Conservation (phyloP, 768 basidiomycete genomes). For the Boletus tomentosulus region DNA sequence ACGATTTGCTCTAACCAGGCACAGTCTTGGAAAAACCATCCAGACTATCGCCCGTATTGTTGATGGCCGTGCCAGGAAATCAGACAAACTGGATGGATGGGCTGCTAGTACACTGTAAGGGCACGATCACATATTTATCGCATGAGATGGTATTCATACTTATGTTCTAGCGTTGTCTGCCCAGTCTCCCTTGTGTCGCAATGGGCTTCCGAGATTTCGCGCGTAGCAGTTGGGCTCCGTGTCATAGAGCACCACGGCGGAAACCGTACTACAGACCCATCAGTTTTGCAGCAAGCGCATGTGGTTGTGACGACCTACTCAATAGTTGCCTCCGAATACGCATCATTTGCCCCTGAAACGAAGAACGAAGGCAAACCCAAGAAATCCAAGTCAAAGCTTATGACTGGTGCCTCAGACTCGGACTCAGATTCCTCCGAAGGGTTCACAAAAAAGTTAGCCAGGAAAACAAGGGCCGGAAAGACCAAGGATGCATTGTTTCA, state of each 20-base stretch:
- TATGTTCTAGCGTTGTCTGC: slow-evolving; percentile 64
- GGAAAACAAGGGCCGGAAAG: slow-evolving; percentile 43
- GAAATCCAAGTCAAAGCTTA: slow-evolving; percentile 34
- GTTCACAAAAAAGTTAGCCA: slow-evolving; percentile 38
- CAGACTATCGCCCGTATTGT: slow-evolving; percentile 87
- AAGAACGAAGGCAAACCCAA: slow-evolving; percentile 55
- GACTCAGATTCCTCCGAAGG: slow-evolving; percentile 36
- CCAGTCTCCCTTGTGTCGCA: slow-evolving; percentile 86
- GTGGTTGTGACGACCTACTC: slow-evolving; percentile 88
- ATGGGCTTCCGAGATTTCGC: slow-evolving; percentile 84
- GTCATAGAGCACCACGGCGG: slow-evolving; percentile 86
- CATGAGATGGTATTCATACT: not conserved
- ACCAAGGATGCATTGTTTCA: slow-evolving; percentile 65
- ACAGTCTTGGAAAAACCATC: slow-evolving; percentile 83
- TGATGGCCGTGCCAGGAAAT: slow-evolving; percentile 67
- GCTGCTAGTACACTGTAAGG: slow-evolving; percentile 66
- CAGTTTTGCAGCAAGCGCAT: slow-evolving; percentile 48
- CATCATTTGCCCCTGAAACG: slow-evolving; percentile 42
- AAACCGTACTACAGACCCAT: slow-evolving; percentile 62
- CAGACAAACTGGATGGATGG: slow-evolving; percentile 71
- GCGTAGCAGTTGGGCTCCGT: slow-evolving; percentile 59
- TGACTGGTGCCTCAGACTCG: slow-evolving; percentile 25
- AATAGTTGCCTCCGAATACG: slow-evolving; percentile 77
- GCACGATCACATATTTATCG: not conserved
- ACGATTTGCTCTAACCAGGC: slow-evolving; percentile 4